phyloP scores from a whole-genome alignment of 306 rosid species.

The Vicia sativa region DNA sequence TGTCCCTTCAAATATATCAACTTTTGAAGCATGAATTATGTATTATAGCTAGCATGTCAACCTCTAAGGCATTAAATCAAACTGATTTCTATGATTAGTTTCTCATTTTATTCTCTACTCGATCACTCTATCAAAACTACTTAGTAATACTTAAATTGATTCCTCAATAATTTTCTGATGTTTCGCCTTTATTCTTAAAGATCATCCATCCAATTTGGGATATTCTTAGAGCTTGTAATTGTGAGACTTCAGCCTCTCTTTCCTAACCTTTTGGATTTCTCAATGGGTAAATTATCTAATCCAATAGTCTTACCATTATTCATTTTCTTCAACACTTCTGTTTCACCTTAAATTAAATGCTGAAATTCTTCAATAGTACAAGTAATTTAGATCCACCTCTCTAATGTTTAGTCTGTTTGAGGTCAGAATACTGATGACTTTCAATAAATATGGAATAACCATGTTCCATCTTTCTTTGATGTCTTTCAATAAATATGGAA shows the following conservation, averaged over 20 bases:
- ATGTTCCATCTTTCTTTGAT: background rate
- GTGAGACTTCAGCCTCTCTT: background rate
- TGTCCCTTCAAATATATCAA: background rate
- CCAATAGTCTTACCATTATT: background rate
- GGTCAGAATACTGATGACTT: background rate
- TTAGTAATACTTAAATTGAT: background rate
- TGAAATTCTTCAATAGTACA: background rate
- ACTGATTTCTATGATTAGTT: background rate
- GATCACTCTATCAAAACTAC: background rate
- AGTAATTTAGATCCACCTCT: too few relatives aligned
- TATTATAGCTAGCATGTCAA: background rate
- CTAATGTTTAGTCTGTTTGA: too few relatives aligned
- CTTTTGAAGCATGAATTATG: background rate
- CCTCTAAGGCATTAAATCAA: background rate
- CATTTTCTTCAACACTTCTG: background rate
- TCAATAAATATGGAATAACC: background rate
- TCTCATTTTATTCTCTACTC: background rate
- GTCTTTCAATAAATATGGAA: background rate
- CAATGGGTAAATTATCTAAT: background rate
- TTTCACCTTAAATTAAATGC: background rate
- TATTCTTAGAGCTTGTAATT: background rate
- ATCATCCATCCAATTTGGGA: background rate
- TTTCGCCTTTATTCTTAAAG: background rate
- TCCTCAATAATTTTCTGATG: background rate
- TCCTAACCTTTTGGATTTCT: background rate